A percentile compares a stretch with the other conserved stretches of the same genome.
Evolutionary conservation across 2,329 filamentous ascomycete genomes (phyloP).

Genomic region (Triangularia verruculosa): DNA sequence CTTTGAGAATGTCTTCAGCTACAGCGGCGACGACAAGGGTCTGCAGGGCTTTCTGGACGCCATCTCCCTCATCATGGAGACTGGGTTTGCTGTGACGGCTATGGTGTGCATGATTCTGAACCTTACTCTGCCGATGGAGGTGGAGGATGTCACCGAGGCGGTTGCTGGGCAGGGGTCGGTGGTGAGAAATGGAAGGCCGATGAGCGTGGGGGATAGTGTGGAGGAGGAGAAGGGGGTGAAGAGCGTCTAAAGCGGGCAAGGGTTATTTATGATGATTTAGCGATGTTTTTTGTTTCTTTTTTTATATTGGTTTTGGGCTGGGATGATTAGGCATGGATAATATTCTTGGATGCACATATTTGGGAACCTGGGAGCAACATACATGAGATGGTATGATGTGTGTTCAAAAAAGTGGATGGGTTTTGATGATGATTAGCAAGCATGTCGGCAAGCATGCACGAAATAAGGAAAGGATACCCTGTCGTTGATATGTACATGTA

Average conservation of each 20-base stretch:
- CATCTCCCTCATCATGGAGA: slow-evolving; percentile 69
- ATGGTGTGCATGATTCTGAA: slow-evolving; percentile 73
- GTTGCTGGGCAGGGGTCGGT: not conserved
- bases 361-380: not conserved
- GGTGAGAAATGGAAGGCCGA: not conserved
- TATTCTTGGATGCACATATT: not conserved
- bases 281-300: not conserved
- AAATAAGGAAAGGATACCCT: not conserved
- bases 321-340: not conserved
- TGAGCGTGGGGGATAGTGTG: not conserved
- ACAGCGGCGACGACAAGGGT: slow-evolving; percentile 62
- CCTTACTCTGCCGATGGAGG: slow-evolving; percentile 67
- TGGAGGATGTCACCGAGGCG: slow-evolving; percentile 55
- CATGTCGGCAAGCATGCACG: not conserved
- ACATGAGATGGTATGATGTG: not conserved
- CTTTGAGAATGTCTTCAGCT: slow-evolving; percentile 70
- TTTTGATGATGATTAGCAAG: not conserved
- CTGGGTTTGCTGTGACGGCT: slow-evolving; percentile 72
- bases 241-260: not conserved
- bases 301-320: no score
- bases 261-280: not conserved
- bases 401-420: not conserved
- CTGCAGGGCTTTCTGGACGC: slow-evolving; percentile 74
- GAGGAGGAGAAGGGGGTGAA: not conserved
- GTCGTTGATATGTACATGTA: not conserved